These are phyloP conservation scores for Marchantia polymorpha DNA, from an alignment of 225 moss, liverwort and hornwort species.

Conservation along the genomic window DNA sequence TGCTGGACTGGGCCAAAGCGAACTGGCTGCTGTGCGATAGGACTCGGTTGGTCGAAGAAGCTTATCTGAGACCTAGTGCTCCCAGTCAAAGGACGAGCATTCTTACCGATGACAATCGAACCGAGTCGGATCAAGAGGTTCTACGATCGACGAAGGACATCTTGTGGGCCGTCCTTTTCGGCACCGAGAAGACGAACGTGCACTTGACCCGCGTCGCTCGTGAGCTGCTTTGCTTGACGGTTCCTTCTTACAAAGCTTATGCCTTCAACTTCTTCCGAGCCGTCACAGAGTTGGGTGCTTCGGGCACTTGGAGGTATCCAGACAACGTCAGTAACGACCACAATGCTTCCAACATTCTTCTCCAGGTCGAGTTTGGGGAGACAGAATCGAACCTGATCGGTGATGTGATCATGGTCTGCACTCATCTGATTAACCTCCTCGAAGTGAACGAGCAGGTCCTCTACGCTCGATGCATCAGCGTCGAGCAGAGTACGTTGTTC, in stretches of 20 bases:
- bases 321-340: conserved; percentile 36
- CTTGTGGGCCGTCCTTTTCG: conserved; percentile 44
- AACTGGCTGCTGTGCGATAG: conserved; percentile 45
- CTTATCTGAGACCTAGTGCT: conserved; percentile 26
- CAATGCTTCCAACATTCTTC: conserved; percentile 41
- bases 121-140: conserved; percentile 20
- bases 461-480: conserved; percentile 41
- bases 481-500: conserved; percentile 52
- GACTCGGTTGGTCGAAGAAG: conserved; percentile 6
- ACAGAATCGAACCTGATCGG: conserved; percentile 35
- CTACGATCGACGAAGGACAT: conserved; percentile 42
- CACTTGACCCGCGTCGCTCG: conserved; percentile 37
- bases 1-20: conserved; percentile 34
- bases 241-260: conserved; percentile 38
- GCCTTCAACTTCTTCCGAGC: conserved; percentile 52
- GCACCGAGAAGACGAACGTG: conserved; percentile 21
- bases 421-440: conserved; percentile 46
- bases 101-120: conserved; percentile 12
- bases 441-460: conserved; percentile 46
- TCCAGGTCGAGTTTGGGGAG: conserved; percentile 57
- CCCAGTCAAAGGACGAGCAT: conserved; percentile 19
- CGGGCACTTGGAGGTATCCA: conserved; percentile 52
- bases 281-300: conserved; percentile 47
- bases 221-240: conserved; percentile 47
- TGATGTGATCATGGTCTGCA: conserved; percentile 49